Evolutionary conservation across 2,329 filamentous ascomycete genomes (phyloP).

Genomic region (Xylariaceae sp.): DNA sequence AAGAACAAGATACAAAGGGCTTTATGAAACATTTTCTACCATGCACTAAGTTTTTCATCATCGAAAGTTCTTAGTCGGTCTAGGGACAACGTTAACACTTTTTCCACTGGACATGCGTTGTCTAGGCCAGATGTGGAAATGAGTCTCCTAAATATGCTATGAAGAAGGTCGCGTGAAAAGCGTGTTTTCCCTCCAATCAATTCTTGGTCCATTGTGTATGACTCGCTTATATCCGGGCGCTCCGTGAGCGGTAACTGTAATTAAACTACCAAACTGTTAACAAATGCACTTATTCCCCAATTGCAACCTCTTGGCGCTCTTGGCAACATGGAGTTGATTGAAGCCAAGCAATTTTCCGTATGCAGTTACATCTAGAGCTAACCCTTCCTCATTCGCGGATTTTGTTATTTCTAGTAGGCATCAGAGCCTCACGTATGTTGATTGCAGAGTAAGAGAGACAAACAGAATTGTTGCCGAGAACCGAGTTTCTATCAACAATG

Average conservation of each 20-base stretch:
- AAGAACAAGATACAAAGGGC: too few relatives aligned
- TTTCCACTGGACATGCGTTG: too few relatives aligned
- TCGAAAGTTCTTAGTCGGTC: too few relatives aligned
- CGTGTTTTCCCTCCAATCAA: conserved; percentile 26
- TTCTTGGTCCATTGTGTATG: not conserved
- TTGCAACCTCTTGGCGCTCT: too few relatives aligned
- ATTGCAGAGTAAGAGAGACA: not conserved
- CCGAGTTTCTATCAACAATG: not conserved
- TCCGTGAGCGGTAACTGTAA: too few relatives aligned
- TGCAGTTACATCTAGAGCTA: not conserved
- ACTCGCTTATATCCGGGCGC: not conserved
- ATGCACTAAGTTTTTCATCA: too few relatives aligned
- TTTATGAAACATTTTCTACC: too few relatives aligned
- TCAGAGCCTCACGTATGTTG: not conserved
- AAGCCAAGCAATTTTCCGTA: not conserved
- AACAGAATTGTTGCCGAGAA: not conserved
- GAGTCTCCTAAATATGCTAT: not conserved
- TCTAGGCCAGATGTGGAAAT: conserved; percentile 15
- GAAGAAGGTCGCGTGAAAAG: not conserved
- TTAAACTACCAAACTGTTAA: too few relatives aligned
- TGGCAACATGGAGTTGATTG: conserved; percentile 22
- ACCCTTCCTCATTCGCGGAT: conserved; percentile 21
- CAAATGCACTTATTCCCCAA: too few relatives aligned
- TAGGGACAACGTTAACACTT: too few relatives aligned
- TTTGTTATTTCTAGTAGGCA: not conserved